Percentiles rank a stretch among this genome's conserved stretches.
Evolutionary conservation across 495 filamentous ascomycete genomes (phyloP).

Genomic region (Aspergillus cavernicola): DNA sequence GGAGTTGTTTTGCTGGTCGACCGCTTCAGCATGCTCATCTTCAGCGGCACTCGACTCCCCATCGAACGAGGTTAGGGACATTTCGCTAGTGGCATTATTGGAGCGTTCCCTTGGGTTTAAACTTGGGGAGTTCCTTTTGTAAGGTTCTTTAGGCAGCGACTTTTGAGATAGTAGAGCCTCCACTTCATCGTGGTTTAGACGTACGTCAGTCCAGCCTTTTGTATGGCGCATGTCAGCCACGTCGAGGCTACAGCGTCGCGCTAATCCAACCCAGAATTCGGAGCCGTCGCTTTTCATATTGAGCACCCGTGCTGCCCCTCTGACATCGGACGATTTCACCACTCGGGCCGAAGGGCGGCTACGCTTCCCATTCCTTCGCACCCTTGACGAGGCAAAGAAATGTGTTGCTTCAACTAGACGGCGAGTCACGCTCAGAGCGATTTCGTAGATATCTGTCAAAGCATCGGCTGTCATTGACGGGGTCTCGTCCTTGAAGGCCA

Average conservation of each 20-base stretch:
- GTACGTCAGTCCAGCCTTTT: conserved; percentile 24
- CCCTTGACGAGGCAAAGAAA: conserved; percentile 60
- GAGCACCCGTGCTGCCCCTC: conserved; percentile 54
- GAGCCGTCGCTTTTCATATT: conserved; percentile 33
- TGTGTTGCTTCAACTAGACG: conserved; percentile 64
- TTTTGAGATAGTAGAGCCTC: conserved; percentile 43
- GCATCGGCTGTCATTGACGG: conserved; percentile 67
- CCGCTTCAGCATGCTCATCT: conserved; percentile 50
- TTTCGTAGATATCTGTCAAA: conserved; percentile 68
- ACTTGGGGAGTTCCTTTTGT: background rate
- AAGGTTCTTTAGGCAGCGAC: background rate
- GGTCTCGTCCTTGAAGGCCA: conserved; percentile 43
- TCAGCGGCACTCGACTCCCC: conserved; percentile 24
- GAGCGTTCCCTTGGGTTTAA: background rate
- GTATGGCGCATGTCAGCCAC: conserved; percentile 46
- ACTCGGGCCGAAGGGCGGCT: conserved; percentile 28
- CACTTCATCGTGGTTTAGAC: conserved; percentile 52
- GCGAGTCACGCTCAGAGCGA: conserved; percentile 62
- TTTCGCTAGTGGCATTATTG: conserved; percentile 9
- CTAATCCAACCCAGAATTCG: conserved; percentile 56
- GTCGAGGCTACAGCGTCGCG: conserved; percentile 56
- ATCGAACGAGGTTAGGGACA: background rate
- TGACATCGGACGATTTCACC: conserved; percentile 60
- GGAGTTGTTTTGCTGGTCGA: conserved; percentile 49
- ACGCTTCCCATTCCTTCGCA: conserved; percentile 39